Evolutionary conservation across 2,329 filamentous ascomycete species (phyloP), one percentile per base, ranked within the genome.

Genomic region (Aspergillus fijiensis): DNA sequence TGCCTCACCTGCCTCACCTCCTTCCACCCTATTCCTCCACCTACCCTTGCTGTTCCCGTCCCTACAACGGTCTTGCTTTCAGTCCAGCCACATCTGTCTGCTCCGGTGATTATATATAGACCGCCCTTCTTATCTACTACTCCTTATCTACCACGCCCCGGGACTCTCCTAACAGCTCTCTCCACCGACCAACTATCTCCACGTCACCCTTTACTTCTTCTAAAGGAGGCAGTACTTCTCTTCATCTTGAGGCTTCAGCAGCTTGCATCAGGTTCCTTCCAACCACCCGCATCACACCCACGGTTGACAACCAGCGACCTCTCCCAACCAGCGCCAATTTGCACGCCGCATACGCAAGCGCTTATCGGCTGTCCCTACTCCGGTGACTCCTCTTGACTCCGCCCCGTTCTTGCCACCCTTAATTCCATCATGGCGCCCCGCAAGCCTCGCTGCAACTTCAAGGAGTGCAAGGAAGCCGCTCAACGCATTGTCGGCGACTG

Each of bases 401-500:
- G 55, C 60, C 21, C 19, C 48, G 29, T n/a, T 53, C 58, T 62
- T 25, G 50, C 59, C 53, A 55, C 57, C 56, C 60, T 56, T 54
- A 55, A 54, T 57, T 45, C 58, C 75, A 73, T 57, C 64, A 76
- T 76, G 71, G 70, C 75, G 72, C 75, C 85, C 23, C 85, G 86
- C 49, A 77, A 88, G 67, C 85, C 85, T 63, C 88, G 90, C 70
- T 98, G 95, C 83, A 89, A 84, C 66, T 92, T 91, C 81, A 93
- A 94, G 79, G 88, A 92, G 69, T 98, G 95, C 87, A 91, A 87
- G 74, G 88, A 92, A 69, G 85, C 86, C 31, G 93, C 92, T 16
- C 93, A 97, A 78, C 89, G 91, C 66, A 97, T 99, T 72, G 91
- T 97, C 61, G 95, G 95, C 57, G 94, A 98, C 81, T 99, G 95